phyloP scores from a whole-genome alignment of 2,329 filamentous ascomycete genomes.

The Alternaria incomplexa region DNA sequence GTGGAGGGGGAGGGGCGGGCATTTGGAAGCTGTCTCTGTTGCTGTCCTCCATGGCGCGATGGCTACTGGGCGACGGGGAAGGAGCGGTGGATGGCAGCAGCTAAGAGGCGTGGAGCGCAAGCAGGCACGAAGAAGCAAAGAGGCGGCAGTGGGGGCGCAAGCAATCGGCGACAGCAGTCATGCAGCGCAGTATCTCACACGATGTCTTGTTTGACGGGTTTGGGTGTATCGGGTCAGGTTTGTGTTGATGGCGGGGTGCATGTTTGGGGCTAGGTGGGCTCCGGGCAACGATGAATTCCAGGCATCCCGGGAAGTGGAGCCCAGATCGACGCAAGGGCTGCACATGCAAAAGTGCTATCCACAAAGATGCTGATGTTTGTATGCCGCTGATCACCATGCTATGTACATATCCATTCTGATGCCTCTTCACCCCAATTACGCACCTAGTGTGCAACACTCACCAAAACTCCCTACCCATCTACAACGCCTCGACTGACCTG shows the following conservation, averaged over 20 bases:
- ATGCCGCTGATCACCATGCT: not conserved
- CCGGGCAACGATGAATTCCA: conserved; percentile 39
- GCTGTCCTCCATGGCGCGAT: conserved; percentile 33
- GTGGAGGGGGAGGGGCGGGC: conserved; percentile 57
- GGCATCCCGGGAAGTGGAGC: conserved; percentile 15
- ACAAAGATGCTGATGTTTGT: not conserved
- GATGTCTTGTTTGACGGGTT: not conserved
- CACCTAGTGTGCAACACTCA: not conserved
- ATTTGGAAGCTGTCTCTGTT: conserved; percentile 40
- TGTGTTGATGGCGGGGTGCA: conserved; percentile 32
- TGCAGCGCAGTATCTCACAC: not conserved
- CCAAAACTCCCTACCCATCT: conserved; percentile 7
- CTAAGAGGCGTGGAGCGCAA: conserved; percentile 10
- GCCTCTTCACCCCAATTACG: not conserved
- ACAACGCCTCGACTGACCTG: conserved; percentile 13
- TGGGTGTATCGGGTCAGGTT: conserved; percentile 12
- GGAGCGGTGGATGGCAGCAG: conserved; percentile 24
- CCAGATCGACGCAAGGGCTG: conserved; percentile 10
- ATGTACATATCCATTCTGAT: conserved; percentile 7
- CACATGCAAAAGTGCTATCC: conserved; percentile 1
- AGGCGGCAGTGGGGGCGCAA: not conserved
- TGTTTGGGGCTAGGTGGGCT: conserved; percentile 34
- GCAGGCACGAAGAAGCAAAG: conserved; percentile 5
- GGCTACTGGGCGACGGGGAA: conserved; percentile 12
- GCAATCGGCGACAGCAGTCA: not conserved